A percentile compares a stretch with the other conserved stretches of the same genome.
Conservation (phyloP, 2,329 filamentous ascomycete species). For the Aspergillus carbonarius region DNA sequence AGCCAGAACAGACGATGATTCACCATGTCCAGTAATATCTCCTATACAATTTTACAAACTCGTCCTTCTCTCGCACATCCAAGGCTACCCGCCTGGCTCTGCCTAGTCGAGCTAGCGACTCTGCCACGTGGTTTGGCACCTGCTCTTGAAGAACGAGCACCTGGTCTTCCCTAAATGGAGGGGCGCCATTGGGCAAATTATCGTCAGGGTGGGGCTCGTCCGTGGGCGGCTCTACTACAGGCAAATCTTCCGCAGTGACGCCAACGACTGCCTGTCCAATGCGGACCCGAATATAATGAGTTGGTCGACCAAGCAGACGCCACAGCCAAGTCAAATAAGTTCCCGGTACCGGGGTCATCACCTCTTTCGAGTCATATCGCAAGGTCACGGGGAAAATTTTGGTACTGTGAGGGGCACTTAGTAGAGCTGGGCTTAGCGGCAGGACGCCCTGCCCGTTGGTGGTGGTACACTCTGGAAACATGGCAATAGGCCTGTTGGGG, state of each 20-base stretch:
- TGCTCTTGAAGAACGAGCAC: slow-evolving; percentile 57
- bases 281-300: slow-evolving; percentile 85
- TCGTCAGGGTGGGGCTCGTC: slow-evolving; percentile 47
- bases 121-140: slow-evolving; percentile 75
- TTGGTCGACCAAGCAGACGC: slow-evolving; percentile 79
- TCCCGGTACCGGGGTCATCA: slow-evolving; percentile 85
- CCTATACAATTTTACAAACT: slow-evolving; percentile 73
- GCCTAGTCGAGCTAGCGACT: slow-evolving; percentile 81
- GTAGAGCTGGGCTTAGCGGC: slow-evolving; percentile 74
- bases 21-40: slow-evolving; percentile 39
- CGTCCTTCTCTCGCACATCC: slow-evolving; percentile 76
- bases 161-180: slow-evolving; percentile 12
- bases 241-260: slow-evolving; percentile 25
- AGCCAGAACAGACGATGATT: not conserved
- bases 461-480: slow-evolving; percentile 92
- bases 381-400: slow-evolving; percentile 90
- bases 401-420: slow-evolving; percentile 64
- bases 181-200: slow-evolving; percentile 10
- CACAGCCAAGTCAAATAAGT: slow-evolving; percentile 74
- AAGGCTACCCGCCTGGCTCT: slow-evolving; percentile 86
- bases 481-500: slow-evolving; percentile 73
- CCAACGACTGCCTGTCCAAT: slow-evolving; percentile 70
- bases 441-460: slow-evolving; percentile 91
- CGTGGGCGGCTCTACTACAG: slow-evolving; percentile 19
- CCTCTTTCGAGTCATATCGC: slow-evolving; percentile 82